These are phyloP conservation scores for Astrothelium macrocarpum DNA, from an alignment of 495 filamentous ascomycete species.

Conservation along the genomic window DNA sequence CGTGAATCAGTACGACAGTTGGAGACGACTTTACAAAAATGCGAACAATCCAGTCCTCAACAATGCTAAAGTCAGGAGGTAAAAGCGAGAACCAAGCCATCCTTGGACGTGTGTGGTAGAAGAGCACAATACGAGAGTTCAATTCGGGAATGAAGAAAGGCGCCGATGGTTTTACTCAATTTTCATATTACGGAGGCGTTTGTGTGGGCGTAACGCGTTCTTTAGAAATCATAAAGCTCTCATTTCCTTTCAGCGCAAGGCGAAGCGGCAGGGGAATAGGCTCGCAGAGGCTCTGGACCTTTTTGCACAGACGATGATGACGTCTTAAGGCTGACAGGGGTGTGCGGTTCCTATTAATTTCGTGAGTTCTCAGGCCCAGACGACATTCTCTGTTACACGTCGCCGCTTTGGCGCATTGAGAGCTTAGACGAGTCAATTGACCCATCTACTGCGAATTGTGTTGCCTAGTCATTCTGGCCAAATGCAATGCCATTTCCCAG, in stretches of 20 bases:
- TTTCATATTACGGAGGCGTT: background rate
- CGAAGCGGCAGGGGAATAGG: background rate
- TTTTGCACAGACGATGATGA: background rate
- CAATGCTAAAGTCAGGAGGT: constrained; percentile 41
- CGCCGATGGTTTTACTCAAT: background rate
- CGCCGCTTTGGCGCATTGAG: too few relatives aligned
- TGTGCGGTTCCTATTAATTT: background rate
- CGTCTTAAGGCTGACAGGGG: background rate
- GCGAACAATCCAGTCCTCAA: constrained; percentile 56
- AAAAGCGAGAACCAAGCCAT: constrained; percentile 63
- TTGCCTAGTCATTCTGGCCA: too few relatives aligned
- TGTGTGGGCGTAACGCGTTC: background rate
- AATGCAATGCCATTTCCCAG: too few relatives aligned
- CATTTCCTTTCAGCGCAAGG: background rate
- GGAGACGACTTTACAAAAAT: constrained; percentile 45
- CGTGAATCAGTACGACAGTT: background rate
- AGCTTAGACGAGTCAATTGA: too few relatives aligned
- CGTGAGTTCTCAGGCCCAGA: too few relatives aligned
- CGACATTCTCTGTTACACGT: too few relatives aligned
- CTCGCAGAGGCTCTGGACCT: too few relatives aligned
- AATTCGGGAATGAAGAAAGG: too few relatives aligned
- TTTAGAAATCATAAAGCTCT: background rate
- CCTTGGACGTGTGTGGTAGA: background rate
- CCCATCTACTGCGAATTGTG: too few relatives aligned
- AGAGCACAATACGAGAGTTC: background rate